Percentiles rank a stretch among this genome's conserved stretches.
Evolutionary conservation across 495 filamentous ascomycete species (phyloP).

Genomic region (Cercophora sp.): DNA sequence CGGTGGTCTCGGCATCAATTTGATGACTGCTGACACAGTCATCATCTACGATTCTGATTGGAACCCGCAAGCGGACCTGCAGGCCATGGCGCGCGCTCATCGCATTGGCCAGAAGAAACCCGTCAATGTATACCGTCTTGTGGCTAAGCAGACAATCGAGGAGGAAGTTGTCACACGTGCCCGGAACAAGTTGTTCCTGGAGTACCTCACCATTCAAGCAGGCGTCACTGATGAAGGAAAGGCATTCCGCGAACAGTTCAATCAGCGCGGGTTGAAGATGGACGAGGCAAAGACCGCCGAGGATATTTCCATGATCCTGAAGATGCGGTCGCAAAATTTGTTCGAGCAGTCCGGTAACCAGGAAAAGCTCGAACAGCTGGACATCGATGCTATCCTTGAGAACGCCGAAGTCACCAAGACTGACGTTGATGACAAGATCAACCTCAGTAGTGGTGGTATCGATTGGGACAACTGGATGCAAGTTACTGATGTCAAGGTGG

Average conservation of each 20-base stretch:
- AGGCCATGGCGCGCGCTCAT: slow-evolving; percentile 97
- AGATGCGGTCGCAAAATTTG: slow-evolving; percentile 91
- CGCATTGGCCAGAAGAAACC: slow-evolving; percentile 95
- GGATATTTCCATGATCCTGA: slow-evolving; percentile 89
- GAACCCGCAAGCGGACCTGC: slow-evolving; percentile 97
- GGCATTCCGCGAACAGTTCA: slow-evolving; percentile 59
- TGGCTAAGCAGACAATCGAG: slow-evolving; percentile 96
- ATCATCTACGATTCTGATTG: slow-evolving; percentile 98
- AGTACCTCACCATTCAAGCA: slow-evolving; percentile 94
- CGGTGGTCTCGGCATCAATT: slow-evolving; percentile 93
- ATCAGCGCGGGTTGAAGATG: slow-evolving; percentile 50
- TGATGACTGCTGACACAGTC: slow-evolving; percentile 98
- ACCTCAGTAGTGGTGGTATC: slow-evolving; percentile 66
- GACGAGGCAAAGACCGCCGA: slow-evolving; percentile 81
- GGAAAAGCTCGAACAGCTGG: slow-evolving; percentile 92
- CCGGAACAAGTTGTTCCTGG: slow-evolving; percentile 96
- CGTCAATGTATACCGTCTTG: slow-evolving; percentile 90
- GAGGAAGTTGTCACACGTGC: slow-evolving; percentile 95
- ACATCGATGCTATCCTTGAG: slow-evolving; percentile 93
- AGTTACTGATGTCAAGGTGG: slow-evolving; percentile 90
- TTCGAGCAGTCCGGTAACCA: slow-evolving; percentile 96
- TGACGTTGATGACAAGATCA: slow-evolving; percentile 66
- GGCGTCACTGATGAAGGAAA: slow-evolving; percentile 92
- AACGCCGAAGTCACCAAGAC: slow-evolving; percentile 95
- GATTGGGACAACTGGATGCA: slow-evolving; percentile 95